A percentile compares a stretch with the other conserved stretches of the same genome.
These are phyloP conservation scores for Hyphodiscus sp. DNA, from an alignment of 2,329 filamentous ascomycete species.

Conservation along the genomic window DNA sequence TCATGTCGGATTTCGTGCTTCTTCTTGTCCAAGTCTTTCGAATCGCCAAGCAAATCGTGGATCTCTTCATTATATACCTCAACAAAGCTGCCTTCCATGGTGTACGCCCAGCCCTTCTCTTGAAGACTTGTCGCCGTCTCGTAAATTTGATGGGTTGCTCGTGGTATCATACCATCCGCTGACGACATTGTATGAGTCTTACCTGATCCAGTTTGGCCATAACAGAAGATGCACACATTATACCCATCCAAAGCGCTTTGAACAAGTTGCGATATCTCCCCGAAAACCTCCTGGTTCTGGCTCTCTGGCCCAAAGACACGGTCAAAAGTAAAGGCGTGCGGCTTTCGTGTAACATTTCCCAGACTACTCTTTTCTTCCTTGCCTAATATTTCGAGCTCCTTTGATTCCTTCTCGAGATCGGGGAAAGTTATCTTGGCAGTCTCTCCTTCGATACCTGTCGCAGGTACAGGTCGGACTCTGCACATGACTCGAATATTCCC, in stretches of 20 bases:
- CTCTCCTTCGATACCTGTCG: constrained; percentile 49
- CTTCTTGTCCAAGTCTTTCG: constrained; percentile 67
- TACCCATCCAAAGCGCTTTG: constrained; percentile 95
- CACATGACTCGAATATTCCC: constrained; percentile 99
- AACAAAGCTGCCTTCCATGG: constrained; percentile 89
- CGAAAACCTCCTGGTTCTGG: constrained; percentile 82
- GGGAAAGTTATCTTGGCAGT: constrained; percentile 74
- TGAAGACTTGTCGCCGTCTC: constrained; percentile 74
- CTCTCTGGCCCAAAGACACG: constrained; percentile 77
- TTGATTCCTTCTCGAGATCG: constrained; percentile 71
- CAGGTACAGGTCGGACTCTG: constrained; percentile 73
- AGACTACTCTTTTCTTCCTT: constrained; percentile 79
- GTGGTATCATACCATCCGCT: constrained; percentile 87
- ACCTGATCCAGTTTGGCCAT: constrained; percentile 93
- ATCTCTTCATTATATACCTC: constrained; percentile 98
- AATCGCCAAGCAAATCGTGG: constrained; percentile 75
- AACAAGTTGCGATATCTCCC: constrained; percentile 93
- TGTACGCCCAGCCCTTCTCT: constrained; percentile 91
- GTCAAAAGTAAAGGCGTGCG: constrained; percentile 84
- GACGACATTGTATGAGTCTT: constrained; percentile 97
- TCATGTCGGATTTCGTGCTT: constrained; percentile 90
- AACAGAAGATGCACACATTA: constrained; percentile 98
- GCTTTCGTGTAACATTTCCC: constrained; percentile 69
- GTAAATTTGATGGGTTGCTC: constrained; percentile 90
- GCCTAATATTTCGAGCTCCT: constrained; percentile 78